A percentile compares a stretch with the other conserved stretches of the same genome.
Conservation (phyloP, 2,329 filamentous ascomycete genomes). For the Penicillium hordei region DNA sequence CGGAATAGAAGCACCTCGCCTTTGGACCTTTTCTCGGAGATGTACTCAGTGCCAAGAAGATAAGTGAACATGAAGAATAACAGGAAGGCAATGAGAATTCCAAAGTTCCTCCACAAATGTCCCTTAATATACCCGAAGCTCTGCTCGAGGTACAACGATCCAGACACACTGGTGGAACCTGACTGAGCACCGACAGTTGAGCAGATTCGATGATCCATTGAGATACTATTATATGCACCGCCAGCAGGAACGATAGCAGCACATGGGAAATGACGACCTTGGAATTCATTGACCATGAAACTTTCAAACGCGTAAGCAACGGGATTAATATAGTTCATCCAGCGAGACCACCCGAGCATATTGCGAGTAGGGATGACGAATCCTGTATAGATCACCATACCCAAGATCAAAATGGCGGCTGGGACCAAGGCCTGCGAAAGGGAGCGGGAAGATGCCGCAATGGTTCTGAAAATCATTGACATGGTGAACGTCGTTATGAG, state of each 20-base stretch:
- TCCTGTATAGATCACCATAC: slow-evolving; percentile 51
- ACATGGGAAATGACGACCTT: neutral
- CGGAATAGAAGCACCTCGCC: slow-evolving; percentile 33
- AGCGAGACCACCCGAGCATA: slow-evolving; percentile 78
- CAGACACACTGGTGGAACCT: neutral
- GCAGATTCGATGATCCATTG: neutral
- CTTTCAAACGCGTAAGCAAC: slow-evolving; percentile 60
- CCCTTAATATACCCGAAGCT: slow-evolving; percentile 26
- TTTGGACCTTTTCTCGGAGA: slow-evolving; percentile 29
- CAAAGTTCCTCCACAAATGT: slow-evolving; percentile 48
- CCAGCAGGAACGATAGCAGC: neutral
- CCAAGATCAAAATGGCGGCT: slow-evolving; percentile 51
- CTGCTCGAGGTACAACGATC: neutral
- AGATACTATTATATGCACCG: neutral
- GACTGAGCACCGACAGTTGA: neutral
- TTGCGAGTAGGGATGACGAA: slow-evolving; percentile 50
- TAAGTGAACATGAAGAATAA: slow-evolving; percentile 4
- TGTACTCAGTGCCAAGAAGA: slow-evolving; percentile 15
- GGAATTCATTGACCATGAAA: neutral
- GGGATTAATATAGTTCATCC: slow-evolving; percentile 80
- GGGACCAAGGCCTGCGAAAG: slow-evolving; percentile 59
- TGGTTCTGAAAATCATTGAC: slow-evolving; percentile 83
- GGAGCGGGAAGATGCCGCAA: slow-evolving; percentile 73
- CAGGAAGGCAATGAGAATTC: slow-evolving; percentile 74
- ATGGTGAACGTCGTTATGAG: slow-evolving; percentile 73